phyloP scores from a whole-genome alignment of 202 grass and related monocot genomes.

The Setaria viridis region DNA sequence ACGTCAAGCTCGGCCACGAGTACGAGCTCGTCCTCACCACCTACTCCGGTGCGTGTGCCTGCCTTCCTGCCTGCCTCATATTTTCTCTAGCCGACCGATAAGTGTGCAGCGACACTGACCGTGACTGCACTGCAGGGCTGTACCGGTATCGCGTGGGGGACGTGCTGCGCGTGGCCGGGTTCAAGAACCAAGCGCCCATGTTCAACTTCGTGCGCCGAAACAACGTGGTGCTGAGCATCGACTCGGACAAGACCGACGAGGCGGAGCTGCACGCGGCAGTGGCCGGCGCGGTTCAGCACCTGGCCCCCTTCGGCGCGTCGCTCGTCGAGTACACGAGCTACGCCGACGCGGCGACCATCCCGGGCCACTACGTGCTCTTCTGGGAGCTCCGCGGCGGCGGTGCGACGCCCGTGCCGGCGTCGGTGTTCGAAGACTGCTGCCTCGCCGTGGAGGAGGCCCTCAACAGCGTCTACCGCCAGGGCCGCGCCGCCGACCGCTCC shows the following conservation, averaged over 20 bases:
- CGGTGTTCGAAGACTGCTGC: constrained; percentile 89
- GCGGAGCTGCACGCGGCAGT: constrained; percentile 91
- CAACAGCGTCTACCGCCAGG: constrained; percentile 94
- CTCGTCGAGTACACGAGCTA: constrained; percentile 94
- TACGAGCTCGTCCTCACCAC: constrained; percentile 97
- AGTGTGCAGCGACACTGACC: neutral
- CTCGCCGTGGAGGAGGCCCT: constrained; percentile 79
- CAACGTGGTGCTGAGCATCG: constrained; percentile 93
- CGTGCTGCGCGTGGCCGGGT: constrained; percentile 88
- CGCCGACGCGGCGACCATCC: constrained; percentile 68
- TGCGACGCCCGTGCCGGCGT: constrained; percentile 61
- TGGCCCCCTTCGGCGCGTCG: constrained; percentile 71
- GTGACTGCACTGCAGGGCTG: constrained; percentile 47
- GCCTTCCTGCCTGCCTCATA: neutral
- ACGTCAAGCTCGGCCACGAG: constrained; percentile 82
- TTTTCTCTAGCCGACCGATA: neutral
- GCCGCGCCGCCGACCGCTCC: constrained; percentile 80
- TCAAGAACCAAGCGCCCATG: constrained; percentile 90
- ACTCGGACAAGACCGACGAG: constrained; percentile 95
- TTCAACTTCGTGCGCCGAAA: constrained; percentile 92
- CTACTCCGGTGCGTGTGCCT: constrained; percentile 63
- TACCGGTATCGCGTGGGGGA: constrained; percentile 93
- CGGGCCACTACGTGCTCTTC: constrained; percentile 93
- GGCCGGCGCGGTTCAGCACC: constrained; percentile 65
- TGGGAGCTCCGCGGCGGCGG: constrained; percentile 76